Evolutionary conservation across 495 filamentous ascomycete genomes (phyloP), one percentile per base, ranked within the genome.

Genomic region (Bacidia gigantensis): DNA sequence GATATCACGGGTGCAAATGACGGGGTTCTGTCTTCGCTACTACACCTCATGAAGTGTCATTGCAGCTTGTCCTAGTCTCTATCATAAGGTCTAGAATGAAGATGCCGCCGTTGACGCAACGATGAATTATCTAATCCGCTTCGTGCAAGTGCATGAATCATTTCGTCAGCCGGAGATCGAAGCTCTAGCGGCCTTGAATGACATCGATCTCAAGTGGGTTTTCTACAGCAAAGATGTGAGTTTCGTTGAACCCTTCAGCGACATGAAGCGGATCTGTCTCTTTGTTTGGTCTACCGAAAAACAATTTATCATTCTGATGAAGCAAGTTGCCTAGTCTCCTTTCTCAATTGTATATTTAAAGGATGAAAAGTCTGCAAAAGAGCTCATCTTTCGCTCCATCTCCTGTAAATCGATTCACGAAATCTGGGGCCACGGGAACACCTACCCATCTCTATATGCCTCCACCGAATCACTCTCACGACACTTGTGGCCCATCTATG

Each of bases 91-190:
- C n/a, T n/a, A n/a, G n/a, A n/a, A n/a, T n/a, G n/a, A n/a, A n/a
- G n/a, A n/a, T n/a, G n/a, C n/a, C n/a, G n/a, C n/a, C n/a, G n/a
- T n/a, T n/a, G n/a, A 35, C 29, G 18, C 32, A 17, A 24, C 24
- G 7, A 82, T 87, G 78, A 79, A 92, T 52, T 97, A 84, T 59
- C 77, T 99, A 43, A 81, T 99, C 53, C 84, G 90, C 55, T 87
- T 97, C 62, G 87, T 82, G 11, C 93, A 97, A 64, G 71, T 75
- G 48, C 89, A 96, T 63, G 87, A 96, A 72, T 83, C 77, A 12
- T 99, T 99, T 63, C 84, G 89, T 49, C 75, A 76, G 52, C 75
- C 89, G 9, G 92, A 99, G 65, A 73, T 96, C n/a, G 68, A 89
- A 60, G 80, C 92, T 20, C 67, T 97, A 18, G 90, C 92, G 5